phyloP scores from a whole-genome alignment of 1,139 yeast species.

The Yamadazyma dushanensis region DNA sequence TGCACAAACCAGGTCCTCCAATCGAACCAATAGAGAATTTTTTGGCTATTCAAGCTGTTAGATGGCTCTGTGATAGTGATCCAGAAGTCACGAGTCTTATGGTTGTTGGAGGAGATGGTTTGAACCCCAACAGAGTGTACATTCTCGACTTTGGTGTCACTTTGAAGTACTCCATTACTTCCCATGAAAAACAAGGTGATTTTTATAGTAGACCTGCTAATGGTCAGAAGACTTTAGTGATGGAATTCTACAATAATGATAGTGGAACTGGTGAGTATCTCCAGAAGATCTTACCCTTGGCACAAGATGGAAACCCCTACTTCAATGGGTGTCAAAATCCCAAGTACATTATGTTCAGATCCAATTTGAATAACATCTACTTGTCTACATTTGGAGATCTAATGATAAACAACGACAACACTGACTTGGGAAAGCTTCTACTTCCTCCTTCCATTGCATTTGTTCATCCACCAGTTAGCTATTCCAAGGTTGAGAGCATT shows the following conservation, averaged over 20 bases:
- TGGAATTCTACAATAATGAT: constrained; percentile 23
- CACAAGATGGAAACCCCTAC: constrained; percentile 50
- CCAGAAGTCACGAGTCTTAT: constrained; percentile 79
- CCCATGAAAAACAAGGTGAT: constrained; percentile 78
- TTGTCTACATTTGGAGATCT: constrained; percentile 26
- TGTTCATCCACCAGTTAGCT: constrained; percentile 73
- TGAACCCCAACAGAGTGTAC: constrained; percentile 54
- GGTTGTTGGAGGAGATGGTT: constrained; percentile 66
- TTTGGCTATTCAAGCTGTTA: constrained; percentile 42
- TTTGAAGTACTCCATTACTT: constrained; percentile 74
- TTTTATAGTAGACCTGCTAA: constrained; percentile 67
- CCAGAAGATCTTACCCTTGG: constrained; percentile 29
- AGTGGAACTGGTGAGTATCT: constrained; percentile 25
- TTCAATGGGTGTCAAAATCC: constrained; percentile 76
- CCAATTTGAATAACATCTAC: constrained; percentile 55
- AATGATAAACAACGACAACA: constrained; percentile 50
- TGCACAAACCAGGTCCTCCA: constrained; percentile 52
- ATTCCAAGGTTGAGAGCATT: constrained; percentile 52
- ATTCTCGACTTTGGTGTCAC: constrained; percentile 80
- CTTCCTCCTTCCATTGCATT: constrained; percentile 81
- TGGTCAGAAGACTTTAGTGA: constrained; percentile 36
- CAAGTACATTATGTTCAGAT: constrained; percentile 52
- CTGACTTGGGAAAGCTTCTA: constrained; percentile 55
- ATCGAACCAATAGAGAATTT: constrained; percentile 16
- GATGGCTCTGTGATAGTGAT: constrained; percentile 77